phyloP scores from a whole-genome alignment of 2,329 filamentous ascomycete genomes.

The Aspergillus pseudonomiae region DNA sequence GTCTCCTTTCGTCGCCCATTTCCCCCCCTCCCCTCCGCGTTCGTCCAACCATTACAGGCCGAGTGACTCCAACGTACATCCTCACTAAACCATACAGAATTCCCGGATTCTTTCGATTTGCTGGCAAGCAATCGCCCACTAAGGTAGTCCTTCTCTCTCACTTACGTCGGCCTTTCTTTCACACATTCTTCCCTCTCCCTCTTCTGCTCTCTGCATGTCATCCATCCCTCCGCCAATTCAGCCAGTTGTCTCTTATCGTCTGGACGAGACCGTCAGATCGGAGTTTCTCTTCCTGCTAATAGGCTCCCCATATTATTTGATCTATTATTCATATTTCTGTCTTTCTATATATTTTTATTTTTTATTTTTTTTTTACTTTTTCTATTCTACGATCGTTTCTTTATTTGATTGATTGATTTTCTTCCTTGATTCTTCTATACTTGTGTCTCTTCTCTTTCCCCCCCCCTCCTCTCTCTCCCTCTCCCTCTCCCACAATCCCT shows the following conservation, averaged over 20 bases:
- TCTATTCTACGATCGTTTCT: constrained; percentile 4
- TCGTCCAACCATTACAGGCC: not conserved
- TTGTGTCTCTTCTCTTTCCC: not conserved
- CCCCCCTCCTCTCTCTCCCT: not conserved
- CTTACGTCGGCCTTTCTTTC: constrained; percentile 4
- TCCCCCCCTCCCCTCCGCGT: constrained; percentile 2
- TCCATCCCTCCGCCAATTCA: constrained; percentile 19
- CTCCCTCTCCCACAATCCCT: not conserved
- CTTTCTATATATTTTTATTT: constrained; percentile 3
- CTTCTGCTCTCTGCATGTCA: constrained; percentile 20
- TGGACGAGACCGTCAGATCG: constrained; percentile 12
- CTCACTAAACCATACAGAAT: not conserved
- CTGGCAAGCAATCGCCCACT: constrained; percentile 17
- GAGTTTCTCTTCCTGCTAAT: constrained; percentile 16
- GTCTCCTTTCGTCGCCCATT: not conserved
- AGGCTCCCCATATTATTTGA: constrained; percentile 3
- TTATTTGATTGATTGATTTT: not conserved
- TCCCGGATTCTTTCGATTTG: constrained; percentile 7
- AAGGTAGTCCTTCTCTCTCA: constrained; percentile 6
- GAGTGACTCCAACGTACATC: not conserved
- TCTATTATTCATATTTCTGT: constrained; percentile 8
- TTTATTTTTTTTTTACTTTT: constrained; percentile 2
- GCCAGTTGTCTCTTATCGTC: constrained; percentile 19
- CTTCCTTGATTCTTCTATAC: not conserved
- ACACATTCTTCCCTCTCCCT: not conserved